phyloP scores from a whole-genome alignment of 345 rosid genomes.

The sweet orange (Citrus sinensis) region DNA sequence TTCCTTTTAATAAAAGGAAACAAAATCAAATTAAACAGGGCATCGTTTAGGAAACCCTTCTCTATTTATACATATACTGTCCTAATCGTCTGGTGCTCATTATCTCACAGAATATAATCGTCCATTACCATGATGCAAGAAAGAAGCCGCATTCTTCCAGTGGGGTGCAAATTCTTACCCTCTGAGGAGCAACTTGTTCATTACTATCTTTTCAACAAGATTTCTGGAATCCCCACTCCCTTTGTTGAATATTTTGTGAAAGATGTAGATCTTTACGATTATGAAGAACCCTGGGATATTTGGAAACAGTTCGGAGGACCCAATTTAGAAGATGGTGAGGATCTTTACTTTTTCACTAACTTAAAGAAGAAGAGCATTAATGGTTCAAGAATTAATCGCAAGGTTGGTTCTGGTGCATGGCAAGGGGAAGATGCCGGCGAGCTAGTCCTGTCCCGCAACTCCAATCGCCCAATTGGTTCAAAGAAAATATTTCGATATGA shows the following conservation, averaged over 20 bases:
- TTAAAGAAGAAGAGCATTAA: not conserved
- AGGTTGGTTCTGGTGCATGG: not conserved
- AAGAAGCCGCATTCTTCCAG: too few species aligned
- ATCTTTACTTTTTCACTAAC: not conserved
- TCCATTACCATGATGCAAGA: too few species aligned
- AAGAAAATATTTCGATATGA: not conserved
- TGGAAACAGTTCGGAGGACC: not conserved
- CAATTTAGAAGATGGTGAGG: not conserved
- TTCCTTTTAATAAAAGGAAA: too few species aligned
- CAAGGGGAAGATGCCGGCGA: not conserved
- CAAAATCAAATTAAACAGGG: too few species aligned
- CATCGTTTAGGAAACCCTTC: too few species aligned
- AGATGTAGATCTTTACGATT: not conserved
- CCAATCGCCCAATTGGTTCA: not conserved
- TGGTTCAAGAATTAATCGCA: not conserved
- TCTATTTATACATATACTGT: too few species aligned
- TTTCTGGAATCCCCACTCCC: not conserved
- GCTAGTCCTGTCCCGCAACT: not conserved
- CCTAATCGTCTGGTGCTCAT: too few species aligned
- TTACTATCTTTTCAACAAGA: too few species aligned
- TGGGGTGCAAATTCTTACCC: not conserved
- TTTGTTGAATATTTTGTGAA: not conserved
- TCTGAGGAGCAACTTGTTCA: not conserved
- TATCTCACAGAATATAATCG: too few species aligned
- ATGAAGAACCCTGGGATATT: not conserved